A percentile compares a stretch with the other conserved stretches of the same genome.
Conservation (phyloP, 2,329 filamentous ascomycete genomes). For the Aureobasidium sp. region DNA sequence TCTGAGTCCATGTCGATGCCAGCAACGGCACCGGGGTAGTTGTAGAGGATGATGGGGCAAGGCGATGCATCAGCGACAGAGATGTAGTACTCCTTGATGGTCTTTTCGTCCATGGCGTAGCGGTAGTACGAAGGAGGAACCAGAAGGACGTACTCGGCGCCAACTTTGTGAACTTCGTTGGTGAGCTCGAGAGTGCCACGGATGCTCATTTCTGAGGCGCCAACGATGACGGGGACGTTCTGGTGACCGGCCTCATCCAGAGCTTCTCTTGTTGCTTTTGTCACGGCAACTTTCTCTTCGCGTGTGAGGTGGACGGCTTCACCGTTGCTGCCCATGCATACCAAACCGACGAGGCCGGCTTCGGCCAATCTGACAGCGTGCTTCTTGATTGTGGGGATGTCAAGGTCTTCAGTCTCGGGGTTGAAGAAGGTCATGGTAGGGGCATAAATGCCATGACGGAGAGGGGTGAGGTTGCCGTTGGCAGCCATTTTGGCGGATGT, state of each 20-base stretch:
- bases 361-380: constrained; percentile 72
- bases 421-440: constrained; percentile 91
- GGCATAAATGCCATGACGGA: constrained; percentile 78
- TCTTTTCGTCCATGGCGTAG: constrained; percentile 64
- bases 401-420: constrained; percentile 74
- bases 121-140: constrained; percentile 82
- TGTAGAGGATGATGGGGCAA: constrained; percentile 78
- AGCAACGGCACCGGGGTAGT: constrained; percentile 80
- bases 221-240: constrained; percentile 72
- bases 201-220: constrained; percentile 74
- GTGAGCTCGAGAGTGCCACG: constrained; percentile 70
- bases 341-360: constrained; percentile 72
- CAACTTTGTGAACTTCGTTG: constrained; percentile 58
- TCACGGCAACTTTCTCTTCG: constrained; percentile 69
- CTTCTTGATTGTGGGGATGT: constrained; percentile 69
- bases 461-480: constrained; percentile 40
- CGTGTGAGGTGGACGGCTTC: constrained; percentile 79
- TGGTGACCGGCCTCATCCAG: constrained; percentile 73
- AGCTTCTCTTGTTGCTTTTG: constrained; percentile 69
- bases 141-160: constrained; percentile 73
- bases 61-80: constrained; percentile 69
- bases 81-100: constrained; percentile 66
- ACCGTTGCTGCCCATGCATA: constrained; percentile 85
- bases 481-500: constrained; percentile 26
- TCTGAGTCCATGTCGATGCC: constrained; percentile 89